Conservation (phyloP, 768 basidiomycete species). For the Suillus subluteus region DNA sequence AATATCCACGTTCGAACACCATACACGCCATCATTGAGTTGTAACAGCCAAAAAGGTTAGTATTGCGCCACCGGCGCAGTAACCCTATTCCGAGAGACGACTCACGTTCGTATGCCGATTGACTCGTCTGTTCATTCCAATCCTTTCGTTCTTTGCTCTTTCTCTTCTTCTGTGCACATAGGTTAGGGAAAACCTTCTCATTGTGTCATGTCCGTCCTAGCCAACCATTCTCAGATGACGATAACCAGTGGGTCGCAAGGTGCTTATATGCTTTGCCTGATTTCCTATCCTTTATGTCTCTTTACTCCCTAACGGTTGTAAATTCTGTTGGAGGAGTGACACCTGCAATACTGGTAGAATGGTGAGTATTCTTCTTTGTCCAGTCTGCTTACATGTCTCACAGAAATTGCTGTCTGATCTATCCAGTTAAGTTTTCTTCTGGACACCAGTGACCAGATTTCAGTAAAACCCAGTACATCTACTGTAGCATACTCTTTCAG, state of each 20-base stretch:
- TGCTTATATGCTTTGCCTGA: neutral
- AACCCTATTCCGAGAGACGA: neutral
- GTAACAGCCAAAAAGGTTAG: neutral
- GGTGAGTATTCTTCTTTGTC: neutral
- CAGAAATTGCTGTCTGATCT: neutral
- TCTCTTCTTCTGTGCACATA: no score
- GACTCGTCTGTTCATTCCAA: no score
- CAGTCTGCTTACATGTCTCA: neutral
- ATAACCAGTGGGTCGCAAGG: neutral
- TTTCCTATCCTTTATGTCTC: neutral
- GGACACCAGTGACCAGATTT: neutral
- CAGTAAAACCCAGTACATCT: conserved; percentile 14
- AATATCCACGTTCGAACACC: no score
- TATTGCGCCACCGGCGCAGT: neutral
- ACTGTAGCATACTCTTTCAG: conserved; percentile 19
- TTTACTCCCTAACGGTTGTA: neutral
- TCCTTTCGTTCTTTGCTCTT: no score
- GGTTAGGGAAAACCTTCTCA: neutral
- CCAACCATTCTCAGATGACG: no score
- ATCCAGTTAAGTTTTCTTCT: neutral
- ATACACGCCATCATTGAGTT: no score
- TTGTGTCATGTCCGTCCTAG: no score
- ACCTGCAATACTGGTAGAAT: neutral
- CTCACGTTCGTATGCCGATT: no score
- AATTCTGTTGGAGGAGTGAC: neutral